These are phyloP conservation scores for Alternaria gansuensis DNA, from an alignment of 2,329 filamentous ascomycete species.

Conservation along the genomic window DNA sequence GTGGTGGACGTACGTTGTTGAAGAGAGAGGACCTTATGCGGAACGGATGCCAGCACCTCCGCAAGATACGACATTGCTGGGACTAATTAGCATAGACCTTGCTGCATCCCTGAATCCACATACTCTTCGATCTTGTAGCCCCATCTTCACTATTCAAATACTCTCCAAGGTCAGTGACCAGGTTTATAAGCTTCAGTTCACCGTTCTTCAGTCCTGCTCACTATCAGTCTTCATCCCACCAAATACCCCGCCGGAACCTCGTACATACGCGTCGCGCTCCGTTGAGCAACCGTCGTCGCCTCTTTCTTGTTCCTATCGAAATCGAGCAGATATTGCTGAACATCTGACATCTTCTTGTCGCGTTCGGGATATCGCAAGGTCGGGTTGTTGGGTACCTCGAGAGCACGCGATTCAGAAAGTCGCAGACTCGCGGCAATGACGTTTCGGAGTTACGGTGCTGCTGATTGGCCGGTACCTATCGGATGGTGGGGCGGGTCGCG, in stretches of 20 bases:
- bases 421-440: conserved; percentile 28
- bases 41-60: conserved; percentile 61
- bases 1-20: conserved; percentile 61
- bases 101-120: conserved; percentile 25
- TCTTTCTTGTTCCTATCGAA: conserved; percentile 59
- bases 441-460: conserved; percentile 27
- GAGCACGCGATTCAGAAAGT: conserved; percentile 23
- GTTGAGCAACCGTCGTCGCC: conserved; percentile 55
- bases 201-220: conserved; percentile 65
- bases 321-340: conserved; percentile 62
- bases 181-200: conserved; percentile 67
- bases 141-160: conserved; percentile 73
- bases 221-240: conserved; percentile 30
- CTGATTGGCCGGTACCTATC: conserved; percentile 36
- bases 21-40: conserved; percentile 64
- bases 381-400: conserved; percentile 1
- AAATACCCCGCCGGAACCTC: conserved; percentile 20
- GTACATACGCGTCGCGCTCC: conserved; percentile 54
- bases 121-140: conserved; percentile 66
- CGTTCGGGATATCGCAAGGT: conserved; percentile 9
- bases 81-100: conserved; percentile 22
- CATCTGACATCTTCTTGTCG: conserved; percentile 59
- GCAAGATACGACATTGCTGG: conserved; percentile 61
- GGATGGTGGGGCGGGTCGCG: conserved; percentile 28
- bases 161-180: conserved; percentile 71